Base-by-base conservation (phyloP, 345 rosid species). In the Euphorbia lathyris region DNA sequence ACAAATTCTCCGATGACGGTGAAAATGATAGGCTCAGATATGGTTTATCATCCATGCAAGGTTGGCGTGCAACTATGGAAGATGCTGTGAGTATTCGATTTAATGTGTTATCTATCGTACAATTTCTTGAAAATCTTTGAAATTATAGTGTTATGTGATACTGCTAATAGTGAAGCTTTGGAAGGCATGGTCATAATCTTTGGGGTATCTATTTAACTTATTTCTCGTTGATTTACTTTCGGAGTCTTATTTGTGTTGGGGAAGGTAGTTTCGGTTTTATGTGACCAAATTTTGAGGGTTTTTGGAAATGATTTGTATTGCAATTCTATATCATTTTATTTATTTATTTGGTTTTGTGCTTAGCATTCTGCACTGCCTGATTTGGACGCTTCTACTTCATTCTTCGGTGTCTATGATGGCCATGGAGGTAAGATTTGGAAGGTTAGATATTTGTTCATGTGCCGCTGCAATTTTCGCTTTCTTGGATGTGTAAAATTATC, bases 41-140 rank as follows among this genome's bases (percentile, higher is more conserved):
- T 81, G 97, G 99, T 51, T 74, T 95, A 73, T 90, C 97, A 10
- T 95, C 97, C 22, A 95, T 95, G 99, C 99, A 95, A 85, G 99
- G 99, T 62, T 92, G 99, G 99, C 99, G 99, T 50, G 88, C 97
- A 25, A 77, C 90, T 47, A 95, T 95, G 99, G 99, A 95, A 84
- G 99, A 95, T 78, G 97, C 99, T 9, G 99, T 94, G 84, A 90
- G 97, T 85, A 57, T 56, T 72, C 32, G 30, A n/a, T 60, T 30
- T 27, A 66, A 40, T 58, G 16, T 57, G 17, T 50, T 48, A 70
- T 65, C 63, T 42, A 23, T 42, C 26, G 1, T 9, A 47, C 5
- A 47, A 20, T 60, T 61, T 17, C 47, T 22, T 70, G 19, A 12
- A 10, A 23, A 3, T 19, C 27, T 8, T 8, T 30, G 1, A 30